These are phyloP conservation scores for Punctularia strigosozonata DNA, from an alignment of 768 basidiomycete genomes.

Conservation along the genomic window DNA sequence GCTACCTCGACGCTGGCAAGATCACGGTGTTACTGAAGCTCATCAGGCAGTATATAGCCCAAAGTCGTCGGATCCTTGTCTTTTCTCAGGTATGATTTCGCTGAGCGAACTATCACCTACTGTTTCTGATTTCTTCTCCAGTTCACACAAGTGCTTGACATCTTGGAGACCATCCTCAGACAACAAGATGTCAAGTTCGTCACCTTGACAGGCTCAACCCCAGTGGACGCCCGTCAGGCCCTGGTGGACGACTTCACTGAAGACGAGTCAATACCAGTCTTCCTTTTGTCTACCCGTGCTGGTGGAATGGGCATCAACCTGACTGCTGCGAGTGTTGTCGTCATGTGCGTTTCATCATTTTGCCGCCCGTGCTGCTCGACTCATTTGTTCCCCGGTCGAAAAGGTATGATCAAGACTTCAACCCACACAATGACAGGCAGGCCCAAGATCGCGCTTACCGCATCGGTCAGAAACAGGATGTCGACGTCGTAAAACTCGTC, in stretches of 20 bases:
- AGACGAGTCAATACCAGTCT: slow-evolving; percentile 74
- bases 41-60: slow-evolving; percentile 49
- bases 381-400: slow-evolving; percentile 4
- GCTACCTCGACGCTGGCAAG: slow-evolving; percentile 85
- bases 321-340: slow-evolving; percentile 90
- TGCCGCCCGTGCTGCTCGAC: not conserved
- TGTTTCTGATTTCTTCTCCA: slow-evolving; percentile 16
- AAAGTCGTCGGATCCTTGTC: slow-evolving; percentile 76
- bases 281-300: slow-evolving; percentile 86
- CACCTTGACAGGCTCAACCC: slow-evolving; percentile 84
- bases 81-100: slow-evolving; percentile 76
- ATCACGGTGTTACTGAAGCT: slow-evolving; percentile 62
- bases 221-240: slow-evolving; percentile 86
- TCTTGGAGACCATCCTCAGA: slow-evolving; percentile 74
- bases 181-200: slow-evolving; percentile 64
- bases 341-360: slow-evolving; percentile 45
- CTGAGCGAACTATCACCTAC: no score
- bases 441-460: slow-evolving; percentile 97
- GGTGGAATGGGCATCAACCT: slow-evolving; percentile 96
- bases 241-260: slow-evolving; percentile 94
- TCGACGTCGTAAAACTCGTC: slow-evolving; percentile 91
- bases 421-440: slow-evolving; percentile 94
- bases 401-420: slow-evolving; percentile 97
- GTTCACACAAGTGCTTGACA: slow-evolving; percentile 96
- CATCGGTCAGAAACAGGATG: slow-evolving; percentile 89